Conservation (phyloP, 192 early-diverging fungal genomes). For the Mortierella claussenii region DNA sequence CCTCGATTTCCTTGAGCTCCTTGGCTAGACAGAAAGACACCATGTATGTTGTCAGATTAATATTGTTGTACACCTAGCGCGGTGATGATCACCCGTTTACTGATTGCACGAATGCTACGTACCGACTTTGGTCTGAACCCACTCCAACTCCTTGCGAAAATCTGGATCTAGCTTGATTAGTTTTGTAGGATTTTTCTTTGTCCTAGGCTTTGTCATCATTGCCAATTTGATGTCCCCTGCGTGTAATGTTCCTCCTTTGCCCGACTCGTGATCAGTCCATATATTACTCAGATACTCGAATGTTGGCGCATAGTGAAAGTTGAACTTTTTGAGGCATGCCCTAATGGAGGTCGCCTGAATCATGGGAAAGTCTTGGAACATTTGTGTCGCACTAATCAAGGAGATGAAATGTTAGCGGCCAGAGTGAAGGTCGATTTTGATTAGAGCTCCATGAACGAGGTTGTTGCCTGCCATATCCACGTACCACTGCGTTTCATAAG, state of each 20-base stretch:
- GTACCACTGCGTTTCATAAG: constrained; percentile 26
- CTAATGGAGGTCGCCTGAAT: constrained; percentile 18
- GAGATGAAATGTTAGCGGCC: too few species aligned
- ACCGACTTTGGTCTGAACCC: constrained; percentile 19
- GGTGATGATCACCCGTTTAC: too few species aligned
- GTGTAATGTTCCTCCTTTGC: too few species aligned
- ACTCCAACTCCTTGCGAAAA: constrained; percentile 22
- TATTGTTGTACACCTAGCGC: too few species aligned
- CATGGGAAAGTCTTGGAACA: constrained; percentile 46
- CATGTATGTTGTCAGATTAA: too few species aligned
- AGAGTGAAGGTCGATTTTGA: too few species aligned
- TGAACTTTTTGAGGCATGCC: constrained; percentile 2
- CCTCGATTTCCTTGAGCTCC: constrained; percentile 19
- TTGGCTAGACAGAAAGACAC: constrained; percentile 1
- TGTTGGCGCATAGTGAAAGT: constrained; percentile 23
- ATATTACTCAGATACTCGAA: constrained; percentile 24
- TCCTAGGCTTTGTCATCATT: neutral
- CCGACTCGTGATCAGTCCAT: constrained; percentile 3
- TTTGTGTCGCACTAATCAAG: constrained; percentile 29
- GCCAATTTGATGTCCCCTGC: neutral
- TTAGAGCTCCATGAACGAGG: too few species aligned
- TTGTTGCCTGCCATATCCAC: too few species aligned
- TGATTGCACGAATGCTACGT: too few species aligned
- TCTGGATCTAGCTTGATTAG: constrained; percentile 11
- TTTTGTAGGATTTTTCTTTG: neutral